phyloP scores from a whole-genome alignment of 1,284 basidiomycete genomes.

The Puccinia novopanici region DNA sequence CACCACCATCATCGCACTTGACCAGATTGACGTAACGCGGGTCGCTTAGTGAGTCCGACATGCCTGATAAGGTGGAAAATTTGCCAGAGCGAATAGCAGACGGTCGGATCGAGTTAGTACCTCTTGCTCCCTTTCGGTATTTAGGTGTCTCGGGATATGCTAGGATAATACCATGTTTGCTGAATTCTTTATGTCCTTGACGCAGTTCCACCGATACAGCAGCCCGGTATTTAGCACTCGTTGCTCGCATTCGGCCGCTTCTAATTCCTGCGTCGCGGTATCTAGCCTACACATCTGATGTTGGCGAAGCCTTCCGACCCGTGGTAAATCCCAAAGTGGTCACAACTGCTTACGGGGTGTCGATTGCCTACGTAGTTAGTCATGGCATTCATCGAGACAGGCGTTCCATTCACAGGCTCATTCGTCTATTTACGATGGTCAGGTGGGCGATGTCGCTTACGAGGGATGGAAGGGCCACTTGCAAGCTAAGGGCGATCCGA shows the following conservation, averaged over 20 bases:
- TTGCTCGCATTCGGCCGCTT: slow-evolving; percentile 29
- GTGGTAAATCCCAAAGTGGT: slow-evolving; percentile 57
- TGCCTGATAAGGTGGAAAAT: slow-evolving; percentile 3
- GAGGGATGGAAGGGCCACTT: slow-evolving; percentile 38
- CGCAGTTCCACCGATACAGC: slow-evolving; percentile 19
- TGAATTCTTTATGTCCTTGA: background rate
- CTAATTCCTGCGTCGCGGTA: slow-evolving; percentile 32
- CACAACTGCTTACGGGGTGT: slow-evolving; percentile 56
- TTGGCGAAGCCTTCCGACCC: slow-evolving; percentile 59
- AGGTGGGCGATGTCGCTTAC: slow-evolving; percentile 29
- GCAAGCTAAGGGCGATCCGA: slow-evolving; percentile 19
- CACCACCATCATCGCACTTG: too few relatives aligned
- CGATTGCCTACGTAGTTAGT: slow-evolving; percentile 57
- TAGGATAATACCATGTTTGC: background rate
- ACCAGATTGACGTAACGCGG: too few relatives aligned
- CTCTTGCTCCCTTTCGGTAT: background rate
- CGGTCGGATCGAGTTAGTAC: slow-evolving; percentile 30
- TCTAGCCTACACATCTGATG: slow-evolving; percentile 57
- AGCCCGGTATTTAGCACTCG: slow-evolving; percentile 24
- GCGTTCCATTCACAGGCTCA: background rate
- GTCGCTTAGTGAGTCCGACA: background rate
- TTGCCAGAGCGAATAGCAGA: slow-evolving; percentile 16
- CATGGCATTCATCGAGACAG: background rate
- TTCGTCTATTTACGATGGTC: background rate
- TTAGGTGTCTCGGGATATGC: background rate